Base-by-base conservation (phyloP, 1,284 basidiomycete genomes). In the Heterobasidion parviporum region DNA sequence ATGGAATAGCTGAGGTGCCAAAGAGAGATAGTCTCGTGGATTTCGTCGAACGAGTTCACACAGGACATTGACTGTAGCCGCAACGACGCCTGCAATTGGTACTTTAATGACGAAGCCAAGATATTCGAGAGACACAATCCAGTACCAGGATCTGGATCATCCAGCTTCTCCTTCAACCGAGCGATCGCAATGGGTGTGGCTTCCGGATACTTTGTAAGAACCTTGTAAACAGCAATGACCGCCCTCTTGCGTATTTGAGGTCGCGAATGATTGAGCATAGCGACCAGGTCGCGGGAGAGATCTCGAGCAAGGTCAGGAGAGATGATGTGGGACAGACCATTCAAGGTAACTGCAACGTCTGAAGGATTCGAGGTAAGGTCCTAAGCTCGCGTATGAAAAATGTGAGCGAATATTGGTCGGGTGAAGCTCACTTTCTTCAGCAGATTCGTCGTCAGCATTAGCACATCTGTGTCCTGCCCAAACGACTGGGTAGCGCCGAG, bases 371-470 rank as follows among this genome's bases (percentile, higher is more conserved):
- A 90, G 56, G 83, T 83, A 61, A 98, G 73, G 67, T 99, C 96
- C 92, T 96, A 54, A 59, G 60, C 15, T n/a, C 45, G 26, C 41
- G 15, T 41, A 54, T 50, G 52, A 26, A 10, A 26, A 14, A 16
- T 48, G n/a, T 48, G 33, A 54, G 47, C n/a, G 35, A 26, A 20
- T 7, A 35, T 9, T 26, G 16, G 35, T 10, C 12, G 45, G 26
- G 36, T 5, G 15, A n/a, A 34, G 8, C 81, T 59, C 59, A 92
- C 94, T 82, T 99, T 99, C 79, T 99, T 98, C 65, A 99, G 79
- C 34, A 96, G 78, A 72, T 99, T 99, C 8, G 97, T 98, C 0
- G 96, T 97, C 49, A 99, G 81, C 79, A 99, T 98, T 20, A 98
- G 83, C 43, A 99, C 96, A 64, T 99, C 96, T 0, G 95, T 98